Base-by-base conservation (phyloP, 345 rosid genomes). In the Isatis tinctoria region DNA sequence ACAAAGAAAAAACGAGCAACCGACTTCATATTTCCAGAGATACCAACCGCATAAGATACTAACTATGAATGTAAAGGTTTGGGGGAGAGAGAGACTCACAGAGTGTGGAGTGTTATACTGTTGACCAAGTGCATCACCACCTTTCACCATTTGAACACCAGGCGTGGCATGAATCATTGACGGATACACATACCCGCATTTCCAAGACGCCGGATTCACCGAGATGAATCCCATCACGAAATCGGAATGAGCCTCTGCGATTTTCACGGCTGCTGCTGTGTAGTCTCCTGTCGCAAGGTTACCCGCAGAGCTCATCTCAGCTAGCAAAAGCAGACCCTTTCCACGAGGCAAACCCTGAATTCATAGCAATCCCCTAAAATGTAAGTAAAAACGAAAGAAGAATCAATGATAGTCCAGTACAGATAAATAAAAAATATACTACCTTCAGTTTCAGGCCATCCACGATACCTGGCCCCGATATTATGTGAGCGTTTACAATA, bases 221-320 rank as follows among this genome's bases (percentile, higher is more conserved):
- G 99, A 95, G 74, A 95, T 92, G 85, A 95, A 95, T 27, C 99
- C 99, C 44, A 95, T 86, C 64, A 95, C 98, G 59, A 92, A 95
- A 82, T 95, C 97, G 3, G 98, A 92, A 81, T 90, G 97, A 14
- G 91, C 85, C 63, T 95, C 97, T 3, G 98, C 99, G 65, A 90
- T 90, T 82, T 92, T 92, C 58, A 87, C 91, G 0, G 98, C 99
- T 49, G 91, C 88, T 43, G 96, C 90, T 33, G 99, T 95, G 84
- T 95, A 95, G 53, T 90, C 98, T 77, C 97, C 99, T 26, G 72
- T 92, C 10, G 99, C 99, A 28, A 95, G 88, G 85, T 90, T 95
- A 22, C 98, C 99, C 16, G 94, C 98, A 40, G 99, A 95, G 84
- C 99, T 95, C 99, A 95, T 95, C 81, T 95, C 99, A 56, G 99